These are phyloP conservation scores for Elsinoe necatrix DNA, from an alignment of 2,329 filamentous ascomycete species.

Conservation along the genomic window DNA sequence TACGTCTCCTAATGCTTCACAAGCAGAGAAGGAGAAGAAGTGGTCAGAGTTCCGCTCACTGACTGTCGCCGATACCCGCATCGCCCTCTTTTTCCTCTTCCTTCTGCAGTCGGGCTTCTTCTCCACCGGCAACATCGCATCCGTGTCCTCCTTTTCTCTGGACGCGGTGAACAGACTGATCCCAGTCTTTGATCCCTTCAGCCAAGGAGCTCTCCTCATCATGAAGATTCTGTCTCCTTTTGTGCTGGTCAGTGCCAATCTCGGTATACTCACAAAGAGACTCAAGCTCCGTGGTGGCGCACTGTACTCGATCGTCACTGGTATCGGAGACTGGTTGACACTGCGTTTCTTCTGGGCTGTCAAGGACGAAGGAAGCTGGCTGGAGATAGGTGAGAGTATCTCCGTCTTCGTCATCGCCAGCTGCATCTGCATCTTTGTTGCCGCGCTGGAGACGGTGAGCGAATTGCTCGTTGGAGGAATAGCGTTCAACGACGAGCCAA, in stretches of 20 bases:
- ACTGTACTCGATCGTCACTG: constrained; percentile 91
- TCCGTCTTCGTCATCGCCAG: constrained; percentile 93
- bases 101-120: constrained; percentile 95
- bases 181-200: constrained; percentile 88
- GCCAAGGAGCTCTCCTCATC: constrained; percentile 76
- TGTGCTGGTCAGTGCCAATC: constrained; percentile 79
- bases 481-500: constrained; percentile 46
- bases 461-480: constrained; percentile 75
- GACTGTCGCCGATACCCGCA: constrained; percentile 72
- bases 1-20: not conserved
- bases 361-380: constrained; percentile 89
- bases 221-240: constrained; percentile 92
- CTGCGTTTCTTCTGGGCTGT: constrained; percentile 98
- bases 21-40: not conserved
- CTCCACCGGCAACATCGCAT: constrained; percentile 92
- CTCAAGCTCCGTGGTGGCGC: constrained; percentile 79
- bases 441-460: constrained; percentile 75
- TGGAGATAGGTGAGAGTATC: constrained; percentile 95
- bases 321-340: constrained; percentile 81
- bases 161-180: constrained; percentile 82
- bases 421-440: constrained; percentile 81
- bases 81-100: constrained; percentile 90
- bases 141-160: constrained; percentile 83
- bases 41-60: constrained; percentile 53
- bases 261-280: constrained; percentile 83